Conservation (phyloP, 164 flowering plant genomes). For the Stephania japonica region DNA sequence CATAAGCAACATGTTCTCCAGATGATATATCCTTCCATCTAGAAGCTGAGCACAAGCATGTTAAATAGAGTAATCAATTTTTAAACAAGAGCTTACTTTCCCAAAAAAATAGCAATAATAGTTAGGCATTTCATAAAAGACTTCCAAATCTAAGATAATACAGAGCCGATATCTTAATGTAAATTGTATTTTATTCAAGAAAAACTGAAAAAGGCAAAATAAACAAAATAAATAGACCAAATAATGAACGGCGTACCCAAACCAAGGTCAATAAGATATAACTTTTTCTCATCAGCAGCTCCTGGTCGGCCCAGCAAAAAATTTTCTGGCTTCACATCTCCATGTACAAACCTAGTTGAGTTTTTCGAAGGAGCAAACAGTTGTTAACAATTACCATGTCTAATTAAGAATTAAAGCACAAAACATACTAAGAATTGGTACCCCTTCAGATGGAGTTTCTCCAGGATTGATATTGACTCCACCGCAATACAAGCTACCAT, state of each 20-base stretch:
- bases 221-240: background rate
- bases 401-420: background rate
- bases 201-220: too few species aligned
- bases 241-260: constrained; percentile 48
- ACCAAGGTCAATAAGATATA: constrained; percentile 90
- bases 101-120: background rate
- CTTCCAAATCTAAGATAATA: background rate
- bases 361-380: background rate
- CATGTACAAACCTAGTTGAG: constrained; percentile 76
- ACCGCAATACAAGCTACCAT: constrained; percentile 96
- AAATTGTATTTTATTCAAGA: too few species aligned
- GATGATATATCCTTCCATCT: constrained; percentile 71
- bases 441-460: constrained; percentile 88
- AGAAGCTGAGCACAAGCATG: constrained; percentile 51
- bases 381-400: background rate
- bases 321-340: constrained; percentile 96
- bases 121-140: background rate
- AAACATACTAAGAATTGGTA: constrained; percentile 15
- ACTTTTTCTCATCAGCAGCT: constrained; percentile 72
- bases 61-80: constrained; percentile 10
- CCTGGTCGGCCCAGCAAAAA: constrained; percentile 92
- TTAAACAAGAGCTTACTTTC: constrained; percentile 12
- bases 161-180: too few species aligned
- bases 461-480: constrained; percentile 90
- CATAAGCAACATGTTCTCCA: constrained; percentile 83